phyloP scores from a whole-genome alignment of 78 protist species.

The Chrysochromulina parva region DNA sequence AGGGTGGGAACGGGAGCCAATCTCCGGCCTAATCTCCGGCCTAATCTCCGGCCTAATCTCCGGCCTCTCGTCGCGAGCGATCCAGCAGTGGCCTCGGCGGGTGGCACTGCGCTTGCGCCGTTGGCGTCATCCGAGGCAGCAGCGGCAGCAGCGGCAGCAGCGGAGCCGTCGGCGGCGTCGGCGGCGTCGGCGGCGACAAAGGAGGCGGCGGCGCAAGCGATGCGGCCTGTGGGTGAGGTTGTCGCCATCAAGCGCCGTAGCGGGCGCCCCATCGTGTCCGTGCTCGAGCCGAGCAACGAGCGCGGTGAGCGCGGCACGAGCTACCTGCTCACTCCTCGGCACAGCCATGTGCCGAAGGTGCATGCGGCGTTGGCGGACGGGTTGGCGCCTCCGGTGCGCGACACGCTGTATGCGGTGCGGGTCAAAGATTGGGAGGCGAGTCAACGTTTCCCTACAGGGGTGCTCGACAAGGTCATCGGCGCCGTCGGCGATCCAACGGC shows the following conservation, averaged over 20 bases:
- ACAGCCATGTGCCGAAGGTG: background rate
- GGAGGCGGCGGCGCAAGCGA: too few relatives aligned
- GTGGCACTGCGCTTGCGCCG: too few relatives aligned
- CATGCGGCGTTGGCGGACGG: background rate
- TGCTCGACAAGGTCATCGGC: constrained; percentile 29
- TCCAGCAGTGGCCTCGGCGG: too few relatives aligned
- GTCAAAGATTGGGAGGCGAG: constrained; percentile 28
- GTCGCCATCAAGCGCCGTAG: background rate
- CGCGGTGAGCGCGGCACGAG: background rate
- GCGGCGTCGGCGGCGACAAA: too few relatives aligned
- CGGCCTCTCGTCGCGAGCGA: too few relatives aligned
- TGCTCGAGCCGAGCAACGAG: background rate
- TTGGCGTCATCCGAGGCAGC: too few relatives aligned
- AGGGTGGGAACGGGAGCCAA: too few relatives aligned
- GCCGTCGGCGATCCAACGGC: background rate
- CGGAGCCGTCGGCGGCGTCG: too few relatives aligned
- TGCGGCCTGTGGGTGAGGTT: background rate
- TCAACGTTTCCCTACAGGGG: constrained; percentile 21
- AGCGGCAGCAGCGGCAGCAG: too few relatives aligned
- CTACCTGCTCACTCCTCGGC: background rate
- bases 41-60: too few relatives aligned
- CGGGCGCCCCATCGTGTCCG: background rate
- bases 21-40: too few relatives aligned
- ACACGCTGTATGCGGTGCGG: constrained; percentile 1
- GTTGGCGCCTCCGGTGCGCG: background rate